These are phyloP conservation scores for Moesziomyces antarcticus DNA, from an alignment of 1,284 basidiomycete genomes.

Conservation along the genomic window DNA sequence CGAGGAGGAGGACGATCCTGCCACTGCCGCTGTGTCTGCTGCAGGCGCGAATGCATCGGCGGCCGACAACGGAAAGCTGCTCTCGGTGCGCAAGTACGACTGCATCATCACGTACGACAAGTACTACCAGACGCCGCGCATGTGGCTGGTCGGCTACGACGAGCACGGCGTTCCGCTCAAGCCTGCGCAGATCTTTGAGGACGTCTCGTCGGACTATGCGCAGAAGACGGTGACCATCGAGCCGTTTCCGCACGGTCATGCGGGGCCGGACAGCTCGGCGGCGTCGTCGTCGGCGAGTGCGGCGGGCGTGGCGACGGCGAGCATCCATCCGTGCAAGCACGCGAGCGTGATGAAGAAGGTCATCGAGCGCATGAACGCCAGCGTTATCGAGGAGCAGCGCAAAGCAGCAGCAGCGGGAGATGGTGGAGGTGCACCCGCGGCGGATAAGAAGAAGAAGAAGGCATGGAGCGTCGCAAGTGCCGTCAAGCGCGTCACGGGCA, in stretches of 20 bases:
- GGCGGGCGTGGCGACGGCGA: conserved; percentile 50
- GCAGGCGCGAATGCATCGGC: conserved; percentile 64
- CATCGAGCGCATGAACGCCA: conserved; percentile 93
- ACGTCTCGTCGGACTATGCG: conserved; percentile 95
- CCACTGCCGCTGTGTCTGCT: conserved; percentile 54
- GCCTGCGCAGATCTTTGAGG: conserved; percentile 93
- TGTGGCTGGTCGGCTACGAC: conserved; percentile 67
- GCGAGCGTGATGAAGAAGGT: conserved; percentile 99
- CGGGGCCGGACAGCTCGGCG: conserved; percentile 35
- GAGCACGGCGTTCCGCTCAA: conserved; percentile 63
- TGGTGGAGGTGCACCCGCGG: conserved; percentile 17
- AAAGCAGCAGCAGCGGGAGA: conserved; percentile 45
- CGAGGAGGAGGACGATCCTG: conserved; percentile 59
- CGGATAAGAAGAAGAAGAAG: conserved; percentile 79
- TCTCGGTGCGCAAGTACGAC: conserved; percentile 97
- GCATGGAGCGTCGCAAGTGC: conserved; percentile 75
- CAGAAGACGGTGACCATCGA: conserved; percentile 99
- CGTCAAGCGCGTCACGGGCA: conserved; percentile 79
- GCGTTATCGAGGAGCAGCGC: conserved; percentile 70
- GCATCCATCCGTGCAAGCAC: conserved; percentile 99
- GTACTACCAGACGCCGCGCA: conserved; percentile 64
- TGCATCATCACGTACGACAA: conserved; percentile 99
- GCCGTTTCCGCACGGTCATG: conserved; percentile 92
- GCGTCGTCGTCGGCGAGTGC: conserved; percentile 11
- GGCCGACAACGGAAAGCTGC: conserved; percentile 74